Percentiles rank a stretch among this genome's conserved stretches.
Evolutionary conservation across 2,329 filamentous ascomycete genomes (phyloP).

Genomic region (Botrytis porri): DNA sequence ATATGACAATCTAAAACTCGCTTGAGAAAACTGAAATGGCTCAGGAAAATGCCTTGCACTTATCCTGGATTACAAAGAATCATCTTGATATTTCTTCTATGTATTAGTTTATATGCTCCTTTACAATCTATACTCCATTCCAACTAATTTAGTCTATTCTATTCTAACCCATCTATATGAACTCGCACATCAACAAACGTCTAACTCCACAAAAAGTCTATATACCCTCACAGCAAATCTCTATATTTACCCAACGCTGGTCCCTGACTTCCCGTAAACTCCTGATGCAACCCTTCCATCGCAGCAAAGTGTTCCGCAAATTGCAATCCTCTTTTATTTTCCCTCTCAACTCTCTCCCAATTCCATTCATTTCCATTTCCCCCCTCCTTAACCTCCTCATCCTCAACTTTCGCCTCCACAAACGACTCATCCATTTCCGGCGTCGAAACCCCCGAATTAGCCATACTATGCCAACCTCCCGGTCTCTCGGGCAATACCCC

Average conservation of each 20-base stretch:
- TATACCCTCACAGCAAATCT: constrained; percentile 30
- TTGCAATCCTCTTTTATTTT: constrained; percentile 54
- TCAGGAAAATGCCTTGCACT: background rate
- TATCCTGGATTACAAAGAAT: background rate
- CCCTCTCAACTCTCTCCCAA: constrained; percentile 56
- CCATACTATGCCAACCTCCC: constrained; percentile 54
- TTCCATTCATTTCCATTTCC: constrained; percentile 45
- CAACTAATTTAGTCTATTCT: background rate
- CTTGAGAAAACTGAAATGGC: background rate
- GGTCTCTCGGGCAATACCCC: constrained; percentile 73
- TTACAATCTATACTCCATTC: background rate
- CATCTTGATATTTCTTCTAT: background rate
- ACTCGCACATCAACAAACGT: background rate
- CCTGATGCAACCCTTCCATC: constrained; percentile 50
- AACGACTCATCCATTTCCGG: constrained; percentile 23
- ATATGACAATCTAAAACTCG: background rate
- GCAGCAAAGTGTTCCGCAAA: constrained; percentile 55
- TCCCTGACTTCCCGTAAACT: constrained; percentile 36
- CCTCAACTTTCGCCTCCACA: constrained; percentile 10
- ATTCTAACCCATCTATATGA: background rate
- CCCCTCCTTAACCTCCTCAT: constrained; percentile 16
- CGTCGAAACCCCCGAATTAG: constrained; percentile 33
- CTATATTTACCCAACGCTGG: constrained; percentile 38
- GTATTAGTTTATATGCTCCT: background rate
- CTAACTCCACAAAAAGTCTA: background rate